phyloP scores from a whole-genome alignment of 768 basidiomycete genomes.

The Lepiota venenata region DNA sequence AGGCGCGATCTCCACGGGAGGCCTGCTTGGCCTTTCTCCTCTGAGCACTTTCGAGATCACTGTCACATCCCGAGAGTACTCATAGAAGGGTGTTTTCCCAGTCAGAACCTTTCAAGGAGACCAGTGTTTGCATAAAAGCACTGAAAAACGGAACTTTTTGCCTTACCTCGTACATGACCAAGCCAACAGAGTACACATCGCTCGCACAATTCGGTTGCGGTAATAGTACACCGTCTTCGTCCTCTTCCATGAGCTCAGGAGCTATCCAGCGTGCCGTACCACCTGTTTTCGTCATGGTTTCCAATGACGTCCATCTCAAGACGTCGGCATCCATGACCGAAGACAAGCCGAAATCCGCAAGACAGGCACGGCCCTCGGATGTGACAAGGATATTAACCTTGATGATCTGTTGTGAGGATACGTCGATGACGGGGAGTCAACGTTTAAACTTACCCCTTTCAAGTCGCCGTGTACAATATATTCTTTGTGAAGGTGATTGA shows the following conservation, averaged over 20 bases:
- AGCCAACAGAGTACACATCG: slow-evolving; percentile 40
- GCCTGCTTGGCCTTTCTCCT: slow-evolving; percentile 13
- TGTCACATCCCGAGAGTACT: slow-evolving; percentile 11
- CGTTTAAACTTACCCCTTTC: slow-evolving; percentile 15
- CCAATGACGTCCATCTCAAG: neutral
- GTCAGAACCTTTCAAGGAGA: slow-evolving; percentile 15
- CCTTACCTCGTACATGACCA: slow-evolving; percentile 34
- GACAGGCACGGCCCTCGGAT: neutral
- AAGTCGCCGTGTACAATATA: slow-evolving; percentile 18
- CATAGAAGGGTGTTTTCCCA: slow-evolving; percentile 15
- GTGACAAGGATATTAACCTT: neutral
- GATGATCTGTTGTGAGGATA: no score
- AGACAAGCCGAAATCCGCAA: neutral
- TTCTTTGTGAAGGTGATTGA: slow-evolving; percentile 16
- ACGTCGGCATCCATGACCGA: neutral
- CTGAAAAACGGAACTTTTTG: neutral
- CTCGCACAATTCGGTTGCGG: neutral
- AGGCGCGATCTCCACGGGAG: slow-evolving; percentile 13
- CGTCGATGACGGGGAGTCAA: no score
- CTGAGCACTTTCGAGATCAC: slow-evolving; percentile 14
- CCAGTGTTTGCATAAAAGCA: neutral
- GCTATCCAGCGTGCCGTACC: neutral
- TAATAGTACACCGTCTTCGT: neutral
- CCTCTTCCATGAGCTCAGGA: neutral
- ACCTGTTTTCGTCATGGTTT: neutral